Evolutionary conservation across 257 asterid genomes (phyloP).

Genomic region (Nicotiana tomentosiformis): DNA sequence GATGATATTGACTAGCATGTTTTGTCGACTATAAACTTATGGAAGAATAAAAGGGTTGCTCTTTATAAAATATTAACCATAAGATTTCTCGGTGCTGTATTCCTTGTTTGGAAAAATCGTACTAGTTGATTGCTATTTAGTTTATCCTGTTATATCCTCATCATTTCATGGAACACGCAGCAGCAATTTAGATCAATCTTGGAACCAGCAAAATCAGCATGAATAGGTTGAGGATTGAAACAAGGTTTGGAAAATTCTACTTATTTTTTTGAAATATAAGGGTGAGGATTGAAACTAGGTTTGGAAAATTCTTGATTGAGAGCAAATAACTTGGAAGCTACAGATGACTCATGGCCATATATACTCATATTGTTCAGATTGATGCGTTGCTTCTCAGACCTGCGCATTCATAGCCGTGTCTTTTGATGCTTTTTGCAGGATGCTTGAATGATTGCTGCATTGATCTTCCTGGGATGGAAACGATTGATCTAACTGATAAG

Average conservation of each 20-base stretch:
- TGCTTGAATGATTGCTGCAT: slow-evolving; percentile 12
- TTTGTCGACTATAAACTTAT: not conserved
- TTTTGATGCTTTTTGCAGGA: slow-evolving; percentile 21
- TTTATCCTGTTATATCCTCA: not conserved
- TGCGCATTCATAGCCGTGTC: not conserved
- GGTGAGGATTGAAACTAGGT: not conserved
- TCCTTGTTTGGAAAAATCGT: not conserved
- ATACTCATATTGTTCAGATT: not conserved
- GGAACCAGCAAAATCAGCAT: not conserved
- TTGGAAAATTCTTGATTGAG: not conserved
- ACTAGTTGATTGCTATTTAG: not conserved
- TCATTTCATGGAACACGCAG: not conserved
- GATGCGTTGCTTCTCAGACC: not conserved
- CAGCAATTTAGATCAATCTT: not conserved
- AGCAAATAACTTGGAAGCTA: not conserved
- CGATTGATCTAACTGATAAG: slow-evolving; percentile 48
- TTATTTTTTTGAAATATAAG: not conserved
- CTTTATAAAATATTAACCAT: not conserved
- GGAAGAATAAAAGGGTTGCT: not conserved
- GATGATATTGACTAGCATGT: not conserved
- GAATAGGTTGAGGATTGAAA: not conserved
- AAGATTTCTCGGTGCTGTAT: not conserved
- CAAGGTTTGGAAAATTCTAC: not conserved
- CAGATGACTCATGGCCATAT: not conserved
- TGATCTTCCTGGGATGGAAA: slow-evolving; percentile 41